These are phyloP conservation scores for Pseudoscleropodium purum DNA, from an alignment of 225 moss, liverwort and hornwort genomes.

Conservation along the genomic window DNA sequence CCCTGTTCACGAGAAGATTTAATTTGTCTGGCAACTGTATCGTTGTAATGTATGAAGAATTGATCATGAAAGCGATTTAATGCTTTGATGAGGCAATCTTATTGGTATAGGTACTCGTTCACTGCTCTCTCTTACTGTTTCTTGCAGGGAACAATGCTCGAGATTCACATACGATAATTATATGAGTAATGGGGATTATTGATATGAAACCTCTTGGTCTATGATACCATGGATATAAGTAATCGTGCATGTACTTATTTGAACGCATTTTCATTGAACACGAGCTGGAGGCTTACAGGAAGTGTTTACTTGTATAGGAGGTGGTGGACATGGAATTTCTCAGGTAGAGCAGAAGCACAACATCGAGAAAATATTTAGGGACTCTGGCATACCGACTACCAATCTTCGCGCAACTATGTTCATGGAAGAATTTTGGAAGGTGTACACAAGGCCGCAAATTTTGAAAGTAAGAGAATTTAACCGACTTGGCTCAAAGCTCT, in stretches of 20 bases:
- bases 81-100: neutral
- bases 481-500: neutral
- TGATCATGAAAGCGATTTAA: neutral
- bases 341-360: conserved; percentile 48
- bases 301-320: conserved; percentile 9
- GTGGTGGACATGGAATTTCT: conserved; percentile 46
- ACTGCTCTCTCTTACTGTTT: neutral
- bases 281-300: neutral
- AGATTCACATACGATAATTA: neutral
- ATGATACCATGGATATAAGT: neutral
- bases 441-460: conserved; percentile 49
- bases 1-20: neutral
- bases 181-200: neutral
- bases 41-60: neutral
- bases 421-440: conserved; percentile 65
- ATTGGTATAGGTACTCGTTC: neutral
- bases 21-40: neutral
- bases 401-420: conserved; percentile 57
- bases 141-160: neutral
- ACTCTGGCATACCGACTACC: conserved; percentile 39
- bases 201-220: neutral
- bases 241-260: neutral
- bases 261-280: neutral
- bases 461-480: conserved; percentile 32
- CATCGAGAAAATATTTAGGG: conserved; percentile 36